phyloP scores from a whole-genome alignment of 495 filamentous ascomycete genomes.

The Trichoderma erinaceum region DNA sequence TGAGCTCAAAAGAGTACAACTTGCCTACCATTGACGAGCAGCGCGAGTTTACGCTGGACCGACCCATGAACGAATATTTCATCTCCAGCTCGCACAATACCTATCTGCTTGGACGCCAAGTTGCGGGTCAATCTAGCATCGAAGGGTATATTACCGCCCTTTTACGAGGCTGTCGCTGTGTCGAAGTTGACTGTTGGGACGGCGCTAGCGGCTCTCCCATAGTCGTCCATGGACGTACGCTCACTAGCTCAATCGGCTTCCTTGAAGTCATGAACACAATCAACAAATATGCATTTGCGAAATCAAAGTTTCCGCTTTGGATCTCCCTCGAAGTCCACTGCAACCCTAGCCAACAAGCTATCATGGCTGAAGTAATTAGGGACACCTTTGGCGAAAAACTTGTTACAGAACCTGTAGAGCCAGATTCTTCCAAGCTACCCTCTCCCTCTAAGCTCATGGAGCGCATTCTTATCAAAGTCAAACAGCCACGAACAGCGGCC shows the following conservation, averaged over 20 bases:
- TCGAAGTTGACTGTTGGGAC: slow-evolving; percentile 98
- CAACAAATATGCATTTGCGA: slow-evolving; percentile 83
- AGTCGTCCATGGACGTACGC: slow-evolving; percentile 83
- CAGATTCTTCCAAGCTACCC: slow-evolving; percentile 60
- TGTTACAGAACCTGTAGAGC: slow-evolving; percentile 64
- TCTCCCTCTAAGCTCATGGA: slow-evolving; percentile 78
- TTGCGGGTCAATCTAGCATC: slow-evolving; percentile 80
- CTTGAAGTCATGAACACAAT: slow-evolving; percentile 86
- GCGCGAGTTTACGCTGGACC: slow-evolving; percentile 56
- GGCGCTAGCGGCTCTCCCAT: slow-evolving; percentile 77
- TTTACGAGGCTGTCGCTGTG: slow-evolving; percentile 81
- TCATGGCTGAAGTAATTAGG: slow-evolving; percentile 87
- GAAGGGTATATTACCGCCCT: slow-evolving; percentile 93
- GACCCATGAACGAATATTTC: slow-evolving; percentile 94
- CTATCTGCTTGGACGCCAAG: slow-evolving; percentile 85
- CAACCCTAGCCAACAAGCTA: slow-evolving; percentile 68
- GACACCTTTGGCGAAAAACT: slow-evolving; percentile 73
- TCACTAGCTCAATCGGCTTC: slow-evolving; percentile 82
- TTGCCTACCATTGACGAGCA: slow-evolving; percentile 52
- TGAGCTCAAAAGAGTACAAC: slow-evolving; percentile 64
- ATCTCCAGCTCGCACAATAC: slow-evolving; percentile 99
- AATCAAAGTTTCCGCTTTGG: slow-evolving; percentile 77
- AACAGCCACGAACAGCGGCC: slow-evolving; percentile 47
- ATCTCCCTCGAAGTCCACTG: slow-evolving; percentile 96
- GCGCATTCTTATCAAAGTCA: slow-evolving; percentile 89